These are phyloP conservation scores for Backusella circina DNA, from an alignment of 192 early-diverging fungal genomes.

Conservation along the genomic window DNA sequence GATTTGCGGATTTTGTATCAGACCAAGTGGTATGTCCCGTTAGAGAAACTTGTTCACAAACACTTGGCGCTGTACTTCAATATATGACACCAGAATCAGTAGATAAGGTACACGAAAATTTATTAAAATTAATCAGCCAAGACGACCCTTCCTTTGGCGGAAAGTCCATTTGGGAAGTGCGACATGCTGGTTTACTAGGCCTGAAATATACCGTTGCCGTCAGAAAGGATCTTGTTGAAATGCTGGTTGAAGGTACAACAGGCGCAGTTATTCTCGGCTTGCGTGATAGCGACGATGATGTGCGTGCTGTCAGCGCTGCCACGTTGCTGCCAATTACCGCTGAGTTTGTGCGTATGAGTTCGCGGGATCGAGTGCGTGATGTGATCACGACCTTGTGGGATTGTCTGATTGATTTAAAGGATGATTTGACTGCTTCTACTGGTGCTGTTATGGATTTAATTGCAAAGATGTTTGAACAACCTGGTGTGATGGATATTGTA, in stretches of 20 bases:
- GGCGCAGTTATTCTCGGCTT: conserved; percentile 85
- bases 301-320: conserved; percentile 87
- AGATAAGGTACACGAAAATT: conserved; percentile 58
- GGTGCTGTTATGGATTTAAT: conserved; percentile 91
- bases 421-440: conserved; percentile 92
- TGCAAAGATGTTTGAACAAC: conserved; percentile 70
- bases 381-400: conserved; percentile 85
- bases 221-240: conserved; percentile 76
- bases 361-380: conserved; percentile 63
- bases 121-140: conserved; percentile 68
- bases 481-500: conserved; percentile 53
- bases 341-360: conserved; percentile 61
- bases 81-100: conserved; percentile 57
- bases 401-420: conserved; percentile 80
- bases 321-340: conserved; percentile 86
- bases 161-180: conserved; percentile 80
- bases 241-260: conserved; percentile 68
- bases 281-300: conserved; percentile 90
- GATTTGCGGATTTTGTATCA: conserved; percentile 95
- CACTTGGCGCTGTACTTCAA: conserved; percentile 68
- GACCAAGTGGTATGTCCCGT: conserved; percentile 96
- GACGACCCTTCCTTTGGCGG: conserved; percentile 36
- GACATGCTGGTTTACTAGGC: conserved; percentile 89
- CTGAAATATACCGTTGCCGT: conserved; percentile 95
- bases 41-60: conserved; percentile 89